Base-by-base conservation (phyloP, 2,329 filamentous ascomycete genomes). In the Myotisia sp. region DNA sequence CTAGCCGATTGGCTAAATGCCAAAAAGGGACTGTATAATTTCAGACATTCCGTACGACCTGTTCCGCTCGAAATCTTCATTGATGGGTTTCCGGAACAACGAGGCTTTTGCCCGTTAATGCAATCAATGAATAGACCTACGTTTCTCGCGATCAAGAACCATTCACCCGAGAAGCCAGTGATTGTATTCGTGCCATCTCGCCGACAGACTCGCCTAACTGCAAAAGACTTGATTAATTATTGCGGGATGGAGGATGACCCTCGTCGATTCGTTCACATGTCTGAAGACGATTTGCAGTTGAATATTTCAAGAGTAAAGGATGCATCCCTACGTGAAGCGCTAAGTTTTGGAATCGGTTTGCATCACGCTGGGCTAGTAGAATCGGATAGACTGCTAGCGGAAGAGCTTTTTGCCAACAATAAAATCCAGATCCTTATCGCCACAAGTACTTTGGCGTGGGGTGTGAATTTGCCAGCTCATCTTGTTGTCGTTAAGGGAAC, bases 161-260 rank as follows among this genome's bases (percentile, higher is more conserved):
- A 98, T 58, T 94, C 86, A 26, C 90, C 92, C 0, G 78, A 85
- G 34, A 95, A 98, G 57, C 90, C 90, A 0, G 90, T 95, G 6
- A 98, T 98, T 54, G 90, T 98, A 1, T 98, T 98, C 49, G 90
- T 98, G 5, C 85, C 90, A 3, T 98, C 90, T 12, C 78, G 92
- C 50, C 71, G 90, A 49, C 90, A 98, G 63, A 98, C 90, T 0
- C 78, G 90, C 22, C 66, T 98, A 26, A 98, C 90, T 1, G 90
- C 90, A 17, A 90, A 92, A 51, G 92, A 98, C 49, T 63, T 98
- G 21, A 94, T 98, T 60, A 95, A 94, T 51, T 82, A 85, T 46
- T 98, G 90, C 51, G 90, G 90, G 28, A 92, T 98, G 83, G 90
- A 98, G 54, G 90, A 98, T 50, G 90, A 98, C 47, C 90, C 90